Evolutionary conservation across 2,329 filamentous ascomycete species (phyloP), one percentile per base, ranked within the genome.

Genomic region (Scedosporium aurantiacum): DNA sequence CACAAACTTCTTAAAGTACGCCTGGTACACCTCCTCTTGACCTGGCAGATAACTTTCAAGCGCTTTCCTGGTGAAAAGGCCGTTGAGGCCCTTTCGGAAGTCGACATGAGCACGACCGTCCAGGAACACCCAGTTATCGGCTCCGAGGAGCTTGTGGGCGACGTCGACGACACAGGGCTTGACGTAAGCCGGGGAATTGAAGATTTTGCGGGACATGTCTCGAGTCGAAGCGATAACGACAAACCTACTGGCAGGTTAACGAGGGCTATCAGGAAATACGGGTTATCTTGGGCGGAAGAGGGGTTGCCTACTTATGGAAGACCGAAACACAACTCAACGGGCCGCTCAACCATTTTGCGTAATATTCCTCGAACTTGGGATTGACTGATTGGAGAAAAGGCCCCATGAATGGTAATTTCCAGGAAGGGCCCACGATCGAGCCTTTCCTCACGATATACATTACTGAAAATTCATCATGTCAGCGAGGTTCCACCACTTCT

Each of bases 91-190:
- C 79, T 97, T 97, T 73, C 94, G 92, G 78, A 94, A 99, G 70
- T 97, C 94, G 67, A 96, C 90, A 70, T 99, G 94, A 45, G 86
- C 85, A 77, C 92, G 95, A 70, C 94, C 94, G 71, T 97, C 93
- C 66, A 99, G 80, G 77, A 97, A 97, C 18, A 97, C 94, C 91
- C 92, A 99, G 79, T 97, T 97, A 69, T 89, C 88, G 64, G 86
- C 83, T 63, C 94, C 90, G 60, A 99, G 85, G 58, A 99, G 88
- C 79, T 97, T 97, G 76, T 91, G 87, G 21, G 94, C 94, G 63
- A 88, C 86, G 73, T 97, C 93, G 65, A 99, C 94, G 64, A 99
- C 92, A 71, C 92, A 97, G 50, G 94, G 94, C 79, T 97, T 97
- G 72, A 96, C 91, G 70, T 87, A 97, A 59, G 78, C 73, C 27